Evolutionary conservation across 306 rosid species (phyloP).

Genomic region (Hippophae tibetana): DNA sequence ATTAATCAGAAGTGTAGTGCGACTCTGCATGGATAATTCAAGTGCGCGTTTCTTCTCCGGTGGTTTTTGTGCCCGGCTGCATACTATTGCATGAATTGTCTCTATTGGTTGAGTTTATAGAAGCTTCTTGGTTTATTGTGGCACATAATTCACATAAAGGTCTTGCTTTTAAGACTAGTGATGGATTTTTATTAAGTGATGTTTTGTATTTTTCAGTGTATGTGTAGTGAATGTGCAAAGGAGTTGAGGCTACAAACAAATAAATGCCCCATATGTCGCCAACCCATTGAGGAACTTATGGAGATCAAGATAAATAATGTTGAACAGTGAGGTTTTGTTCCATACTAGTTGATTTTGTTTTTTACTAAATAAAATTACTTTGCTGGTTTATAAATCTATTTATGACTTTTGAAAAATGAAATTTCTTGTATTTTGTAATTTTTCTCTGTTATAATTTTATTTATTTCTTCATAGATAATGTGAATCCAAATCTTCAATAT

Average conservation of each 20-base stretch:
- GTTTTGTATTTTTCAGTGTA: slow-evolving; percentile 45
- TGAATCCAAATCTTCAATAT: too few species aligned
- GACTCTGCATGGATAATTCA: too few species aligned
- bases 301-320: slow-evolving; percentile 61
- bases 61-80: too few species aligned
- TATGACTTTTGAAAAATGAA: not conserved
- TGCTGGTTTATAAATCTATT: slow-evolving; percentile 17
- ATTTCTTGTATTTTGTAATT: too few species aligned
- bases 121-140: not conserved
- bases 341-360: slow-evolving; percentile 28
- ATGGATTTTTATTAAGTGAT: slow-evolving; percentile 13
- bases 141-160: not conserved
- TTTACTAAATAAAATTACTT: slow-evolving; percentile 11
- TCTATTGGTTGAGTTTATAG: not conserved
- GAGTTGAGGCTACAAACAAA: slow-evolving; percentile 61
- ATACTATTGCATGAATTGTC: not conserved
- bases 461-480: too few species aligned
- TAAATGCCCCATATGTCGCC: slow-evolving; percentile 91
- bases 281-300: slow-evolving; percentile 66
- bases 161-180: slow-evolving; percentile 7
- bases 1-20: too few species aligned
- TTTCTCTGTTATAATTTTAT: too few species aligned
- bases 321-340: slow-evolving; percentile 22
- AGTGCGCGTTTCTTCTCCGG: too few species aligned
- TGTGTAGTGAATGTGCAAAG: slow-evolving; percentile 89